phyloP scores from a whole-genome alignment of 225 moss, liverwort and hornwort genomes.

The Antitrichia curtipendula region DNA sequence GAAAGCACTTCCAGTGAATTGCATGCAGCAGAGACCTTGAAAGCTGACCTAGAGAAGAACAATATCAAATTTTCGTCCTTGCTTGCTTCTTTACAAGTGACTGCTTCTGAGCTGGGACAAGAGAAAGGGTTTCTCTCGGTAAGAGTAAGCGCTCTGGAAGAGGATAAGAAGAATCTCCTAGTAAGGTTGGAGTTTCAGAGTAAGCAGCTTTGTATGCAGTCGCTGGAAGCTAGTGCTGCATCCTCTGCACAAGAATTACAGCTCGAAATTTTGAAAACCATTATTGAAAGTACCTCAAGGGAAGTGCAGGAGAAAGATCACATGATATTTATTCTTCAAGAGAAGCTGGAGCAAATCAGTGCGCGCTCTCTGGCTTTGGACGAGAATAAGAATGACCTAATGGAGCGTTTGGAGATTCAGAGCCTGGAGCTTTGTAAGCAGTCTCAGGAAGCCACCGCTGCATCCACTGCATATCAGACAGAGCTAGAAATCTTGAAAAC shows the following conservation, averaged over 20 bases:
- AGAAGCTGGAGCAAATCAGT: constrained; percentile 3
- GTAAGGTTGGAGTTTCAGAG: background rate
- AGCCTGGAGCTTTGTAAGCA: background rate
- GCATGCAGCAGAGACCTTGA: background rate
- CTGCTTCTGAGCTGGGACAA: background rate
- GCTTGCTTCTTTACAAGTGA: background rate
- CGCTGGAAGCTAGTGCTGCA: constrained; percentile 5
- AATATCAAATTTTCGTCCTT: background rate
- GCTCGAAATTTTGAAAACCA: constrained; percentile 20
- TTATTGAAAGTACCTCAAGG: constrained; percentile 14
- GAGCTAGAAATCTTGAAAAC: background rate
- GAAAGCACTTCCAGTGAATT: constrained; percentile 18
- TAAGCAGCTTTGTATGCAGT: constrained; percentile 1
- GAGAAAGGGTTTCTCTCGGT: background rate
- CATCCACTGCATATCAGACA: background rate
- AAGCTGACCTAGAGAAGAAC: constrained; percentile 3
- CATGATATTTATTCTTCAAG: background rate
- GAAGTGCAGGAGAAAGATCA: constrained; percentile 15
- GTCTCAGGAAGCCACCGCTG: background rate
- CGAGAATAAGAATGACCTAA: background rate
- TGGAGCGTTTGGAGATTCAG: background rate
- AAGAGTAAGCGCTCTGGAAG: background rate
- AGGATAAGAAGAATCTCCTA: background rate
- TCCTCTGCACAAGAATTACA: constrained; percentile 5
- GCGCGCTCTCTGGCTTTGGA: background rate